Base-by-base conservation (phyloP, 345 rosid species). In the Gossypium herbaceum region DNA sequence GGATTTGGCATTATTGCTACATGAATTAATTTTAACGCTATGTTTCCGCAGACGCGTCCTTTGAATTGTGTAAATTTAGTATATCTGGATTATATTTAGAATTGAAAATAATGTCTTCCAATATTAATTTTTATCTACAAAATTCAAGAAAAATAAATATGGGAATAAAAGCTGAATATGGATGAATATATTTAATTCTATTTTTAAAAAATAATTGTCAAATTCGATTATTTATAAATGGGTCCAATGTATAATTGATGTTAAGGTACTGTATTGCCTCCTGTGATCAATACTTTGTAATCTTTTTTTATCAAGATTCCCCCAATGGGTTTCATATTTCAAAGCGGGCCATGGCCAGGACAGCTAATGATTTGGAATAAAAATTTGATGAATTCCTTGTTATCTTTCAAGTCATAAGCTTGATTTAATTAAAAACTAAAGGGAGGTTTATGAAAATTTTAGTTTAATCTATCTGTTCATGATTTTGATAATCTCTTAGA, bases 241-340 rank as follows among this genome's bases (percentile, higher is more conserved):
- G 73, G 55, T 47, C 66, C 67, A 9, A 16, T 75, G 63, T 16
- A 48, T 54, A 66, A 71, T 76, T 54, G 68, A 73, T 64, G 73
- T 73, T 70, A 54, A 50, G 71, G 67, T 76, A 52, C 59, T 24
- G 71, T 81, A 61, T 57, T 76, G 79, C 72, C 61, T 57, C 55
- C 68, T 74, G 39, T 71, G 52, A 68, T 73, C 39, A 17, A 47
- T 56, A 22, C 55, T 51, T 70, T 51, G 9, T 45, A 66, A 81
- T 75, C 57, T 76, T 75, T 75, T 75, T 59, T 70, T 34, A 10
- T 24, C 63, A 74, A 82, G 85, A 82, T 80, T 78, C 85, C 83
- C 50, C 50, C 66, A 4, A 50, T 11, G 39, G 45, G 41, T 58
- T 76, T 62, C 73, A 44, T 63, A 77, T 63, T 80, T 76, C 78